These are phyloP conservation scores for Hypoxylon perforatum DNA, from an alignment of 495 filamentous ascomycete species.

Conservation along the genomic window DNA sequence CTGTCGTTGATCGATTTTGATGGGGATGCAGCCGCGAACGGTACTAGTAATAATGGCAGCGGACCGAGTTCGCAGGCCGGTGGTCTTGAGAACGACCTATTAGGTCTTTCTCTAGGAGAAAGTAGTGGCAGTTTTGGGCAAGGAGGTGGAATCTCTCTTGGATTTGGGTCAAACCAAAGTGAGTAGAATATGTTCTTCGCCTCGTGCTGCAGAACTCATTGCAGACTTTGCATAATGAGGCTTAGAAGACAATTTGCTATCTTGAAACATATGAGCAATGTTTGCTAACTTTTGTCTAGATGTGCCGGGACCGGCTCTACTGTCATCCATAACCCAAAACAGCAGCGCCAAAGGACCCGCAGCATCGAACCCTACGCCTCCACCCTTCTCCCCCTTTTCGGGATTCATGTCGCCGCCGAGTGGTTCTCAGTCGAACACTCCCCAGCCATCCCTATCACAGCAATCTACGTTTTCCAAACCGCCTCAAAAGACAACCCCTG, in stretches of 20 bases:
- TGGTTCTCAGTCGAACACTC: constrained; percentile 57
- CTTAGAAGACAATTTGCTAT: background rate
- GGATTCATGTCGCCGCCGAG: constrained; percentile 57
- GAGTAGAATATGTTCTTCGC: constrained; percentile 27
- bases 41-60: constrained; percentile 50
- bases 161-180: constrained; percentile 77
- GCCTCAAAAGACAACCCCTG: constrained; percentile 42
- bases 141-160: constrained; percentile 86
- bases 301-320: constrained; percentile 70
- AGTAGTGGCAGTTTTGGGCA: constrained; percentile 65
- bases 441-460: constrained; percentile 57
- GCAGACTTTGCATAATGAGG: background rate
- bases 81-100: constrained; percentile 63
- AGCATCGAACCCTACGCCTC: constrained; percentile 52
- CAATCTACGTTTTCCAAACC: constrained; percentile 58
- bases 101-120: constrained; percentile 64
- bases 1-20: constrained; percentile 94
- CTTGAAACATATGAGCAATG: background rate
- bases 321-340: constrained; percentile 71
- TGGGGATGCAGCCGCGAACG: constrained; percentile 71
- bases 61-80: constrained; percentile 49
- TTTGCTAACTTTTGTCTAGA: constrained; percentile 51
- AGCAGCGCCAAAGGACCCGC: constrained; percentile 60
- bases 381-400: constrained; percentile 71
- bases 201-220: too few species aligned